phyloP scores from a whole-genome alignment of 2,329 filamentous ascomycete genomes.

The Penicillium sp. region DNA sequence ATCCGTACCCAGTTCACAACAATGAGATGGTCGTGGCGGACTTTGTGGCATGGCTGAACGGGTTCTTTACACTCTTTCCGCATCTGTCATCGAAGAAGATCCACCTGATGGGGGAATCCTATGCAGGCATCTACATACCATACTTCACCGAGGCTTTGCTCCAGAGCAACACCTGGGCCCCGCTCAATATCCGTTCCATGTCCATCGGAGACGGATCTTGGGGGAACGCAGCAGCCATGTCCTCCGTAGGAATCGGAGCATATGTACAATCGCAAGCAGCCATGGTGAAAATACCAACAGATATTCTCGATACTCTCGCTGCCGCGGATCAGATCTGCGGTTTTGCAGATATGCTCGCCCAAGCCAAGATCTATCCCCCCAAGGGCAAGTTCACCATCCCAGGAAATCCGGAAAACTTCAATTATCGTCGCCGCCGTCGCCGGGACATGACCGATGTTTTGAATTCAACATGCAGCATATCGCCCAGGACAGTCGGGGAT shows the following conservation, averaged over 20 bases:
- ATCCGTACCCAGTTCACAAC: conserved; percentile 22
- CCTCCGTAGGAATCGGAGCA: conserved; percentile 23
- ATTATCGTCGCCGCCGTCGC: conserved; percentile 17
- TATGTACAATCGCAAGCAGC: conserved; percentile 24
- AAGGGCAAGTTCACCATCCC: conserved; percentile 26
- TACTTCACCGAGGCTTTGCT: conserved; percentile 32
- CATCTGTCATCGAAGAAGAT: conserved; percentile 27
- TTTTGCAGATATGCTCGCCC: conserved; percentile 25
- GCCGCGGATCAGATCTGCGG: conserved; percentile 29
- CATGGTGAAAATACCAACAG: conserved; percentile 21
- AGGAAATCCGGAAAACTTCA: conserved; percentile 27
- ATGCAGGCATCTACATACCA: conserved; percentile 35
- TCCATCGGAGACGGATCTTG: conserved; percentile 34
- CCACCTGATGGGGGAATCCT: conserved; percentile 36
- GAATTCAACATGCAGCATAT: conserved; percentile 18
- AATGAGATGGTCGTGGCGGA: conserved; percentile 26
- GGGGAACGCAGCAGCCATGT: conserved; percentile 33
- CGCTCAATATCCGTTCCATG: conserved; percentile 30
- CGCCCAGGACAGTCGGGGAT: conserved; percentile 20
- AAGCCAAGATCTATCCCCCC: conserved; percentile 28
- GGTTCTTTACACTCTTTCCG: conserved; percentile 28
- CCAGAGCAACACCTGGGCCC: conserved; percentile 20
- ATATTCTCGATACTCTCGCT: conserved; percentile 25
- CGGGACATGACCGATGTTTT: conserved; percentile 11
- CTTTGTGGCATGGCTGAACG: conserved; percentile 28